Base-by-base conservation (phyloP, 1,284 basidiomycete genomes). In the Cryptococcus hybrid region DNA sequence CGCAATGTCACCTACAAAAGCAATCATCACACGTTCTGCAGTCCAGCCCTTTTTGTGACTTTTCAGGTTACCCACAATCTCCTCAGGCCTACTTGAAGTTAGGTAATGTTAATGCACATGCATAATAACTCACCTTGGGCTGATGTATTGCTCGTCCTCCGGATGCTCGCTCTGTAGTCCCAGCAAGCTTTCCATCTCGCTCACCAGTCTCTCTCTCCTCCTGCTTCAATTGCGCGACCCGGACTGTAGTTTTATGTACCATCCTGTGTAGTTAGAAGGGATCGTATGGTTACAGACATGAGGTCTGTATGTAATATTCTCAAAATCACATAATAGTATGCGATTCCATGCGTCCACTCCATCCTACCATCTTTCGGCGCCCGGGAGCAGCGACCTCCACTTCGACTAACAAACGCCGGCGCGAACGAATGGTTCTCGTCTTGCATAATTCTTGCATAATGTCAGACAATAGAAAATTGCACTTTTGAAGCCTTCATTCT, bases 1-100 rank as follows among this genome's bases (percentile, higher is more conserved):
- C 5, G 11, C 13, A n/a, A 12, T 2, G 5, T 8, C 6, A 66
- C 71, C 48, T 53, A 70, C 73, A 56, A 61, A 74, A 7, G 67
- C 73, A 5, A 49, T 40, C 62, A 70, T 68, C 9, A 75, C 70
- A 15, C 63, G 43, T 54, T 70, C 63, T 13, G 54, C 63, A 0
- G 65, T 64, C 71, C 71, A 75, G 15, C 69, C 67, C 0, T 56
- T 45, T 52, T 65, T 61, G 9, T 59, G 30, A 3, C 35, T 52
- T 57, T 69, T 70, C 47, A 75, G 59, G 44, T 65, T 63, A n/a
- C 52, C 47, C 2, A 74, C 71, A 7, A 71, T 68, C 13, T 63
- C 44, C 37, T 57, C 53, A 0, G 71, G 62, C 3, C 72, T 73
- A 36, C 43, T 11, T 43, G 40, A 9, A 30, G n/a, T 34, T 5